Evolutionary conservation across 140 eudicot genomes (phyloP).

Genomic region (Bidens hawaiensis): DNA sequence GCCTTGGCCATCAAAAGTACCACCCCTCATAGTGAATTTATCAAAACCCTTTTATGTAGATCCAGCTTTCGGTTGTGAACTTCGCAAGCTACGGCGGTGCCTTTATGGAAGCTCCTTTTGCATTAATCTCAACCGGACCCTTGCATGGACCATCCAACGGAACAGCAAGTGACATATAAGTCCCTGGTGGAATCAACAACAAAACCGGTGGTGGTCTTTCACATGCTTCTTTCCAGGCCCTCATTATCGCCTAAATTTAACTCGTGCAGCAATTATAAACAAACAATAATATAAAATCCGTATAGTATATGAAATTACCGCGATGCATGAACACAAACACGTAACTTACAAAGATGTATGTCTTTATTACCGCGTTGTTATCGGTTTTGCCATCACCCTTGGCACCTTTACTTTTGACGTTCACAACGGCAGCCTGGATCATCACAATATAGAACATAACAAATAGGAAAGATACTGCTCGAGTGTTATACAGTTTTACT

Average conservation of each 20-base stretch:
- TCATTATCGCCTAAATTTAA: no score
- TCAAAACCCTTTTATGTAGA: no score
- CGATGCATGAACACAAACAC: no score
- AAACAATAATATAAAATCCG: no score
- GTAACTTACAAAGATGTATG: background rate
- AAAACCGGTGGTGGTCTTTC: constrained; percentile 18
- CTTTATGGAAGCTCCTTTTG: constrained; percentile 30
- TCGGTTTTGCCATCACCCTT: constrained; percentile 30
- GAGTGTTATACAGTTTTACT: no score
- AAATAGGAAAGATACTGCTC: no score
- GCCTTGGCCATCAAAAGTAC: no score
- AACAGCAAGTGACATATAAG: constrained; percentile 13
- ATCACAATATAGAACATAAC: constrained; percentile 1
- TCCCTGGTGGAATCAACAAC: constrained; percentile 42
- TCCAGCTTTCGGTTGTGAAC: constrained; percentile 31
- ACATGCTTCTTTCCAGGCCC: no score
- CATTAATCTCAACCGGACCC: constrained; percentile 28
- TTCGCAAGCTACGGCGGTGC: constrained; percentile 29
- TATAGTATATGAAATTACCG: no score
- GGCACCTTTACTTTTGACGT: constrained; percentile 34
- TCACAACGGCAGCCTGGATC: constrained; percentile 19
- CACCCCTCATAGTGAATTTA: no score
- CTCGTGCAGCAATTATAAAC: no score
- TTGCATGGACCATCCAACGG: constrained; percentile 40
- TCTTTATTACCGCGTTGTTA: constrained; percentile 22